Conservation (phyloP, 805 yeast genomes). For the Candida mattraensis region DNA sequence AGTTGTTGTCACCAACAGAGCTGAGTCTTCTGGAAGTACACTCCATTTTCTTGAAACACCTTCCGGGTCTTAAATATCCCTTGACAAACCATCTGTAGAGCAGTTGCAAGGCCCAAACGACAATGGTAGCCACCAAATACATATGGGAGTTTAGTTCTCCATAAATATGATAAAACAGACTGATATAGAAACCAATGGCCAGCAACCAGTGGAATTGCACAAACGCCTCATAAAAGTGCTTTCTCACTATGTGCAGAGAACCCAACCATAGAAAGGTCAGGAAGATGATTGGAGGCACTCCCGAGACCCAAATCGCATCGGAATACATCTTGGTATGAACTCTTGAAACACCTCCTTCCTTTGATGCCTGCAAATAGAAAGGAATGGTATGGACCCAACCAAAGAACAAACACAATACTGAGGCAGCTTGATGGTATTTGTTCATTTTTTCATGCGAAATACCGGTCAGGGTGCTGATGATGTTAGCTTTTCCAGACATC, state of each 20-base stretch:
- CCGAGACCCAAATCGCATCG: conserved; percentile 34
- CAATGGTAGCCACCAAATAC: conserved; percentile 51
- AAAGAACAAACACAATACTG: conserved; percentile 42
- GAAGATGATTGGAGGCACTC: conserved; percentile 49
- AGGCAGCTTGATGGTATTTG: conserved; percentile 49
- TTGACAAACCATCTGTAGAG: conserved; percentile 46
- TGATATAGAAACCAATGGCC: conserved; percentile 48
- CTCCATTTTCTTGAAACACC: conserved; percentile 33
- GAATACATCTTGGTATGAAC: conserved; percentile 24
- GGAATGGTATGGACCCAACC: conserved; percentile 52
- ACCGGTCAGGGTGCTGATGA: conserved; percentile 50
- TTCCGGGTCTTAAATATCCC: conserved; percentile 46
- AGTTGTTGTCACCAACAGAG: conserved; percentile 28
- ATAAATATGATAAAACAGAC: conserved; percentile 46
- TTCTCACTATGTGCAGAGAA: conserved; percentile 43
- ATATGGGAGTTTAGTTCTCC: conserved; percentile 36
- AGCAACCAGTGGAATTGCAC: conserved; percentile 53
- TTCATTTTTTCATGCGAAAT: conserved; percentile 56
- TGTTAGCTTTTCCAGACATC: conserved; percentile 52
- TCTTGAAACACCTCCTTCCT: conserved; percentile 49
- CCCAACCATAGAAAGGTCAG: conserved; percentile 43
- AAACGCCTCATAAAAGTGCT: conserved; percentile 45
- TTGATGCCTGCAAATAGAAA: conserved; percentile 42
- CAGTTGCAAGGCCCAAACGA: conserved; percentile 50
- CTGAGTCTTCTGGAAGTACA: conserved; percentile 31